These are phyloP conservation scores for Ogataea saltuana DNA, from an alignment of 805 yeast genomes.

Conservation along the genomic window DNA sequence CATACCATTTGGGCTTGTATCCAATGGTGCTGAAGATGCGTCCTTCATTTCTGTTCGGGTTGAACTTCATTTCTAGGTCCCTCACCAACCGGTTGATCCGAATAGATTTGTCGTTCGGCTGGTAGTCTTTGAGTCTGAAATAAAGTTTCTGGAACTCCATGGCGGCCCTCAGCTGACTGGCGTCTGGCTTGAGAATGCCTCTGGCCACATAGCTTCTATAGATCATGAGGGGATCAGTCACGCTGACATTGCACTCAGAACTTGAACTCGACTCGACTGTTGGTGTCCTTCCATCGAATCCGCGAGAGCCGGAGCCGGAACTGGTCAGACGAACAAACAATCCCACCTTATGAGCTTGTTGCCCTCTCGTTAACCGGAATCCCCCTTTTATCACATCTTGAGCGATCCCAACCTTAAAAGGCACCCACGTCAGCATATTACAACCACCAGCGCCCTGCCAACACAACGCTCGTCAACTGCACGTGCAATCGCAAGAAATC, in stretches of 20 bases:
- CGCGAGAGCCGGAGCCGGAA: constrained; percentile 29
- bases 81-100: constrained; percentile 42
- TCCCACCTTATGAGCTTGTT: too few species aligned
- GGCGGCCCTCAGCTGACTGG: constrained; percentile 61
- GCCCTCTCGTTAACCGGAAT: too few species aligned
- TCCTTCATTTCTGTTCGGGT: constrained; percentile 21
- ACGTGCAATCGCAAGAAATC: too few species aligned
- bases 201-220: constrained; percentile 54
- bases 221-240: constrained; percentile 62
- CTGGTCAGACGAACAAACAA: too few species aligned
- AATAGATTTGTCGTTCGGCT: constrained; percentile 51
- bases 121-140: constrained; percentile 56
- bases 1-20: constrained; percentile 35
- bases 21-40: constrained; percentile 31
- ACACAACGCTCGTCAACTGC: too few species aligned
- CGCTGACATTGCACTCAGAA: constrained; percentile 7
- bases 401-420: too few species aligned
- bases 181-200: constrained; percentile 56
- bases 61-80: constrained; percentile 33
- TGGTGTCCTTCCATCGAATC: constrained; percentile 27
- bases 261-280: constrained; percentile 22
- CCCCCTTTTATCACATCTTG: too few species aligned
- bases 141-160: constrained; percentile 63
- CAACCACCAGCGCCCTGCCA: too few species aligned
- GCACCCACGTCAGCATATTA: too few species aligned